Base-by-base conservation (phyloP, 371 early-diverging fungal species). In the Neoconidiobolus thromboides region DNA sequence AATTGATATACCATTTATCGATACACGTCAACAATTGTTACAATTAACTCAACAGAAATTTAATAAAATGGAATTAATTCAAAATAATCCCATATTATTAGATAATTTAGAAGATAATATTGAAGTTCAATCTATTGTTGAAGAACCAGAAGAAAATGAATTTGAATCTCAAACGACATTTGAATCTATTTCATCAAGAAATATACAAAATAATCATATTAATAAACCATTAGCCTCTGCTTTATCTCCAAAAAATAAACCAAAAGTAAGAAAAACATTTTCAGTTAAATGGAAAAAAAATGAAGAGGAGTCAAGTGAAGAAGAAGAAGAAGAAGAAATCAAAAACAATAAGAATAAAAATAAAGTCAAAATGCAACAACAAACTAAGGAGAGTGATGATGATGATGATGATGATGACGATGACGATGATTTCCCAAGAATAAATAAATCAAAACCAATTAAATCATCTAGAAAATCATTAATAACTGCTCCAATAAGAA, bases 81-180 rank as follows among this genome's bases (percentile, higher is more conserved):
- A 26, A 26, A 26, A 26, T 26, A 26, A 26, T 26, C 26, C 26
- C 26, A 26, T 26, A 26, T 26, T 26, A 26, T 26, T 26, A 26
- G 26, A 26, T 26, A 26, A 26, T 26, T 26, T 26, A 26, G 26
- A 26, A 26, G 26, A 26, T 26, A 26, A 26, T 26, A 26, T 26
- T 26, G 26, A 26, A 26, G 26, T 26, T 26, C 26, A 26, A 26
- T 26, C 26, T 26, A 26, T 26, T 26, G 0, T 26, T 26, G 26
- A 38, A 4, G 47, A 44, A 10, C 44, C 12, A 14, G 57, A 57
- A 57, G 57, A 57, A n/a, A 57, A 57, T 57, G 57, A 57, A 26
- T 57, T 57, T 57, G 49, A 49, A 14, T 26, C 49, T 4, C 49
- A 49, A 26, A 49, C 14, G 4, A 49, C 49, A 12, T 49, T 49